A percentile compares a stretch with the other conserved stretches of the same genome.
Conservation (phyloP, 306 rosid genomes). For the Trifolium repens region DNA sequence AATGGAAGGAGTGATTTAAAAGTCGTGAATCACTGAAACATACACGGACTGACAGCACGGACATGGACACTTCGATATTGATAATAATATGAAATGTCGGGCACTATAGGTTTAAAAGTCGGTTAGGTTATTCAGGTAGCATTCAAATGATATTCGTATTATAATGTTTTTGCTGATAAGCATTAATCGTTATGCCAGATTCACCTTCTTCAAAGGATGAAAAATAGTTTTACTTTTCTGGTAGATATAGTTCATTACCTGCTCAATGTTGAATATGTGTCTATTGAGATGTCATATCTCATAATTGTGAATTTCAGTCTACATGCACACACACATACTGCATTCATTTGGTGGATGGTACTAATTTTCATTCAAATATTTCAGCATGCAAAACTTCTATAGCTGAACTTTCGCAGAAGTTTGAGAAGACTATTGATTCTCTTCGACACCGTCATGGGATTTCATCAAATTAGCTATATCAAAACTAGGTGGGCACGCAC, state of each 20-base stretch:
- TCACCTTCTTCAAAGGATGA: neutral
- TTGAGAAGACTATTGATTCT: constrained; percentile 72
- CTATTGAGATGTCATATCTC: constrained; percentile 20
- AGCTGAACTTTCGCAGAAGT: constrained; percentile 67
- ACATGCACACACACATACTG: neutral
- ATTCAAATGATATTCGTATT: neutral
- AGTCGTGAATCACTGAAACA: neutral
- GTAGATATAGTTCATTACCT: constrained; percentile 1
- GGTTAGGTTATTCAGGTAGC: neutral
- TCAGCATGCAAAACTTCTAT: constrained; percentile 81
- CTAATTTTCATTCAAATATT: constrained; percentile 31
- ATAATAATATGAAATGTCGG: neutral
- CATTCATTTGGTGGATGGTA: constrained; percentile 24
- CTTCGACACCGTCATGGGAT: constrained; percentile 70
- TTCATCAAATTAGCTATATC: constrained; percentile 54
- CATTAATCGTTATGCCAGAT: neutral
- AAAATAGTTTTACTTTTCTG: neutral
- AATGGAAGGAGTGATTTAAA: neutral
- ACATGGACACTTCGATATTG: neutral
- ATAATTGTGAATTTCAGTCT: constrained; percentile 13
- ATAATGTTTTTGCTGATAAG: neutral
- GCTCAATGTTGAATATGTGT: constrained; percentile 13
- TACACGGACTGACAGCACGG: neutral
- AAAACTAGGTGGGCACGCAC: constrained; percentile 25
- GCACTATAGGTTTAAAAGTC: neutral